Conservation (phyloP, 495 filamentous ascomycete species). For the Penicillium parvum region DNA sequence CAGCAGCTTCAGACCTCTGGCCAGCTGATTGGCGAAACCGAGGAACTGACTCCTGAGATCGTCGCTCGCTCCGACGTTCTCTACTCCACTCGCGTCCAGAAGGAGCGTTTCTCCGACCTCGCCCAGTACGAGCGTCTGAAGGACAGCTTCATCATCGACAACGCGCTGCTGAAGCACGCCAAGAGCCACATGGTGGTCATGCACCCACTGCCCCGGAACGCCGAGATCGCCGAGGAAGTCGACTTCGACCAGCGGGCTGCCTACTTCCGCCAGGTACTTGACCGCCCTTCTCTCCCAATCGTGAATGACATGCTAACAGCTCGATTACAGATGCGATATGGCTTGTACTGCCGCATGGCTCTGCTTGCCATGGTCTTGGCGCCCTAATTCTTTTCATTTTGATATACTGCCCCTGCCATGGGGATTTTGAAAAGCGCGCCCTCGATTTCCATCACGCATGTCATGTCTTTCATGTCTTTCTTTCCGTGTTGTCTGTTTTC, state of each 20-base stretch:
- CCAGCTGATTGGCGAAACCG: slow-evolving; percentile 68
- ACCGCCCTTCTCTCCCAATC: slow-evolving; percentile 1
- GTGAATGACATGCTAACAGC: slow-evolving; percentile 35
- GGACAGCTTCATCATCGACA: slow-evolving; percentile 82
- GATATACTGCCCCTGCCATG: slow-evolving; percentile 25
- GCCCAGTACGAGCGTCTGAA: slow-evolving; percentile 81
- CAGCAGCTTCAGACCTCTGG: slow-evolving; percentile 64
- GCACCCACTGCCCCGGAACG: slow-evolving; percentile 91
- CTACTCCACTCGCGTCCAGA: slow-evolving; percentile 95
- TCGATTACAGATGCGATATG: slow-evolving; percentile 82
- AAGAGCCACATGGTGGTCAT: slow-evolving; percentile 89
- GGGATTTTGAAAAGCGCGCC: slow-evolving; percentile 14
- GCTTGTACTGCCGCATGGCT: slow-evolving; percentile 96
- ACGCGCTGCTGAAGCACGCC: slow-evolving; percentile 82
- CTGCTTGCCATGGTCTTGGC: slow-evolving; percentile 89
- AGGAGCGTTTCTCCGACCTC: slow-evolving; percentile 81
- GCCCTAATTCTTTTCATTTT: slow-evolving; percentile 35
- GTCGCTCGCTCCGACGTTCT: slow-evolving; percentile 80
- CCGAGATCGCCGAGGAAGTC: slow-evolving; percentile 90
- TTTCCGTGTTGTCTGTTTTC: slow-evolving; percentile 24
- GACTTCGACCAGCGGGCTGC: slow-evolving; percentile 96
- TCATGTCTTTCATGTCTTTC: slow-evolving; percentile 26
- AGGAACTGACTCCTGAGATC: slow-evolving; percentile 78
- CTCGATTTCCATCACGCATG: slow-evolving; percentile 21
- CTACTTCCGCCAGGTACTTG: slow-evolving; percentile 96